Evolutionary conservation across 148 eudicot species (phyloP), one percentile per base, ranked within the genome.

Genomic region (Hydrangea macrophylla): DNA sequence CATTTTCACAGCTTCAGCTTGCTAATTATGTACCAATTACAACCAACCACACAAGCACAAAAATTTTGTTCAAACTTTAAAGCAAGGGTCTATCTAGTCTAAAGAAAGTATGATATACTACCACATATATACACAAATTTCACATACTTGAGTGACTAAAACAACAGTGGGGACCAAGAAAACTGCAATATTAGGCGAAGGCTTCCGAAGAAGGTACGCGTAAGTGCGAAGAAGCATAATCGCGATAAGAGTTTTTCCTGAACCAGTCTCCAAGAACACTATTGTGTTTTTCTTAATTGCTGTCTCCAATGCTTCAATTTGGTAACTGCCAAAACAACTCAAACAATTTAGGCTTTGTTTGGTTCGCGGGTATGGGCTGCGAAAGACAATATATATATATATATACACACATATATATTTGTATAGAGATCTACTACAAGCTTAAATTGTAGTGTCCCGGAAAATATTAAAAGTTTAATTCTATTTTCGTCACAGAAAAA

Each of bases 161-260:
- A 95, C 96, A 63, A 87, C 91, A 35, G 75, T 89, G 3, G 99
- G 99, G n/a, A 91, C 99, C 80, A 95, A 82, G 73, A 95, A 91
- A 44, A 95, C 93, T 1, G 91, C 96, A 55, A 89, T 74, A 31
- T 37, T 67, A 9, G 82, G 82, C 0, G 83, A 79, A 25, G 99
- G 97, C 75, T 87, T 86, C 32, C 88, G 57, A 20, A 95, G 64
- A 23, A 74, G 58, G 60, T 84, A 70, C 0, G 97, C 90, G 68
- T 87, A 87, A 73, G 86, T 73, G 7, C 93, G 84, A 48, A 95
- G 80, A 40, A 95, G 97, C 99, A 95, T 95, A 35, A 91, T 75
- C 0, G 99, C 92, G 5, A 91, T 89, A 63, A 91, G 71, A 9
- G 99, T 95, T 82, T 95, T 95, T 18, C 99, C 99, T 0, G 96